Evolutionary conservation across 2,329 filamentous ascomycete species (phyloP), one percentile per base, ranked within the genome.

Genomic region (Coniochaeta sp.): DNA sequence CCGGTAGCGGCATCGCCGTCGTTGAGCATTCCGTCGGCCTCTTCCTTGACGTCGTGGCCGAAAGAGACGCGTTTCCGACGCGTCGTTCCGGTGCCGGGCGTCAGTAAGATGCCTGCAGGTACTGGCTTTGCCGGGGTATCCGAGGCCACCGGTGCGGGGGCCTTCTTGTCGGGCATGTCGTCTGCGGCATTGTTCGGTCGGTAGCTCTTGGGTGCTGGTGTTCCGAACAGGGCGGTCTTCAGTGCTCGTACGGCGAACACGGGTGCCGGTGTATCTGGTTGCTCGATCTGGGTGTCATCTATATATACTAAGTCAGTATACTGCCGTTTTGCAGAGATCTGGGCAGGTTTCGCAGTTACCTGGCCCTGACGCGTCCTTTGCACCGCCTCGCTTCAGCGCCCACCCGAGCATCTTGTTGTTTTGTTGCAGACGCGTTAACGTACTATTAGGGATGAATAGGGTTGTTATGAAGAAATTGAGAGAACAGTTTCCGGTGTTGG

Each of bases 61-160:
- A 86, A 86, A 0, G 83, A 84, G 22, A 86, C 83, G 57, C 80
- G 81, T 63, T 86, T 86, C 40, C 80, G 75, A 50, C 77, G 75
- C 40, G 79, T 71, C 1, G 81, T 76, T 14, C 73, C 81, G 1
- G 81, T 85, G 1, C 83, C 83, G 0, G 83, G 83, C 0, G 83
- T 86, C 46, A 86, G 64, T 3, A 86, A 70, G 40, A 86, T 86
- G 1, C 83, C 81, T 7, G 45, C 45, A 8, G 42, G 42, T 6
- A 46, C 22, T 46, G 45, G 77, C 56, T 75, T 79, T 18, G 64
- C 67, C 1, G 78, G 77, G 28, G 38, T 28, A 49, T 42, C 26
- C 31, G n/a, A 30, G 51, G 55, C 57, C 20, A 51, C 20, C 48
- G 53, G 51, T 56, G 58, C 20, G 58, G 53, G 35, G 57, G 61